phyloP scores from a whole-genome alignment of 176 grass and related monocot genomes.

The Stipa capillata region DNA sequence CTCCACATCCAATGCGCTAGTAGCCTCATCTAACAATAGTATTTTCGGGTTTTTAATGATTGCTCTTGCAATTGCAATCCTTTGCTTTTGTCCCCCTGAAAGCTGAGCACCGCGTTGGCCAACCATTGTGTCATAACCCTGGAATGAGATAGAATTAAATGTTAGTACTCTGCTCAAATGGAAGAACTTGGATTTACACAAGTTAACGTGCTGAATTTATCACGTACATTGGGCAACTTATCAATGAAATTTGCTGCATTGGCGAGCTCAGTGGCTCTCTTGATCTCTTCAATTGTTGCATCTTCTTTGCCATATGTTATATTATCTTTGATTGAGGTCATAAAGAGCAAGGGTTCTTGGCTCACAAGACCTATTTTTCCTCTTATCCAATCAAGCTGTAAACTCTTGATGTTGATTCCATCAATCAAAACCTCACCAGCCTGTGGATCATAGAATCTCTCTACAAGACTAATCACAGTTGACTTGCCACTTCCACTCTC shows the following conservation, averaged over 20 bases:
- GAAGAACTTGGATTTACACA: not conserved
- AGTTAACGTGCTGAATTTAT: not conserved
- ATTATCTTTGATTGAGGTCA: conserved; percentile 76
- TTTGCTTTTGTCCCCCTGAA: conserved; percentile 79
- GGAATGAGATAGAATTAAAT: not conserved
- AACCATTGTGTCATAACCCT: conserved; percentile 87
- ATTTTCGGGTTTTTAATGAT: conserved; percentile 70
- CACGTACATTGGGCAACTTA: conserved; percentile 59
- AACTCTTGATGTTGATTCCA: conserved; percentile 55
- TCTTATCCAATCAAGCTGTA: conserved; percentile 58
- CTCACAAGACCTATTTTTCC: conserved; percentile 71
- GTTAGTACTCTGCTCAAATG: not conserved
- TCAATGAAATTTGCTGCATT: conserved; percentile 79
- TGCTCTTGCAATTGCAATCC: conserved; percentile 74
- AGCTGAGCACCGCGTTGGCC: conserved; percentile 69
- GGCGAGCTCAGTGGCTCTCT: conserved; percentile 52
- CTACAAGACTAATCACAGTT: conserved; percentile 60
- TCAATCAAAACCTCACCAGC: conserved; percentile 76
- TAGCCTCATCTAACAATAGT: conserved; percentile 73
- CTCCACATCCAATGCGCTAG: conserved; percentile 75
- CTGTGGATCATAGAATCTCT: conserved; percentile 80
- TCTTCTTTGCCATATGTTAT: conserved; percentile 83
- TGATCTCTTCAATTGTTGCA: conserved; percentile 69
- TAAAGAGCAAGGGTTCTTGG: conserved; percentile 83
- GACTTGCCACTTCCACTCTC: conserved; percentile 91